These are phyloP conservation scores for Debaryomycetaceae sp. DNA, from an alignment of 1,139 yeast species.

Conservation along the genomic window DNA sequence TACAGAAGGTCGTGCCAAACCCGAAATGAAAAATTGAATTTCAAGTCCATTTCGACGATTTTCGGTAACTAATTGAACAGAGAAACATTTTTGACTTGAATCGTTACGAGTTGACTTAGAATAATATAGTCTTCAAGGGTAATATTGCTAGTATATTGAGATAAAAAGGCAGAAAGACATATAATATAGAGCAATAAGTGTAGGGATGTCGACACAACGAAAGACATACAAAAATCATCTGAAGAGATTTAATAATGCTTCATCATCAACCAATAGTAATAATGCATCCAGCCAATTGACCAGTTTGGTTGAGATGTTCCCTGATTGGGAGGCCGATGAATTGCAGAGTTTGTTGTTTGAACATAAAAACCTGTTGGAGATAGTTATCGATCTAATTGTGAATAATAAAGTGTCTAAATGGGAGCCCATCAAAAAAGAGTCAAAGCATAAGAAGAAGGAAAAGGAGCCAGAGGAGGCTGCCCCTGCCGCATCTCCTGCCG, in stretches of 20 bases:
- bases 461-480: constrained; percentile 12
- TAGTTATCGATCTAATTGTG: constrained; percentile 82
- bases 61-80: constrained; percentile 2
- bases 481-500: constrained; percentile 8
- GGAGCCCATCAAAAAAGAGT: constrained; percentile 55
- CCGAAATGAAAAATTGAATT: constrained; percentile 2
- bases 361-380: constrained; percentile 67
- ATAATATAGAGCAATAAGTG: constrained; percentile 5
- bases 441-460: constrained; percentile 39
- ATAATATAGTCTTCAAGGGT: neutral
- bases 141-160: neutral
- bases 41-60: constrained; percentile 4
- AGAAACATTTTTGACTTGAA: neutral
- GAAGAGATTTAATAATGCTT: constrained; percentile 36
- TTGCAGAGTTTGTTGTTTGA: constrained; percentile 73
- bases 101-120: neutral
- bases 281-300: constrained; percentile 35
- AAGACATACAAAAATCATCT: constrained; percentile 43
- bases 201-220: constrained; percentile 35
- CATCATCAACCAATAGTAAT: constrained; percentile 7
- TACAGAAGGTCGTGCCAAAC: constrained; percentile 1
- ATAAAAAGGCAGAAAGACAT: constrained; percentile 1
- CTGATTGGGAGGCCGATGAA: constrained; percentile 92
- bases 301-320: constrained; percentile 80
- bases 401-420: constrained; percentile 68